Percentiles rank a stretch among this genome's conserved stretches.
Conservation (phyloP, 2,329 filamentous ascomycete genomes). For the Tolypocladium paradoxum region DNA sequence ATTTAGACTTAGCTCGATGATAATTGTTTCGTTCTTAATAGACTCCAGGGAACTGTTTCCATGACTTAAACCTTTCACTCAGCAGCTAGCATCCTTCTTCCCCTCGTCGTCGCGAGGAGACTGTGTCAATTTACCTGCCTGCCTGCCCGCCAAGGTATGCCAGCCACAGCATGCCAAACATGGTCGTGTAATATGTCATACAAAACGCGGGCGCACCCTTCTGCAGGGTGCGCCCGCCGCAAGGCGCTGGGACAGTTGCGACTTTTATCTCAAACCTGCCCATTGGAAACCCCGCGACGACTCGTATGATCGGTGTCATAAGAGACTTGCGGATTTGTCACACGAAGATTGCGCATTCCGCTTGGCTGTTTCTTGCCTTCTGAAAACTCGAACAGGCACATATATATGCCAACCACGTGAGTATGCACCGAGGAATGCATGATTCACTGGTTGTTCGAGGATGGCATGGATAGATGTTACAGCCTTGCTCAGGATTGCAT, state of each 20-base stretch:
- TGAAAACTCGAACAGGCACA: neutral
- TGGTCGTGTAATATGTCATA: neutral
- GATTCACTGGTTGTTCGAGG: neutral
- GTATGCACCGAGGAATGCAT: neutral
- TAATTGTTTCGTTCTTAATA: no score
- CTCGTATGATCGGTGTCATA: neutral
- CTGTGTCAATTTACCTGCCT: no score
- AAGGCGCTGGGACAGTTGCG: neutral
- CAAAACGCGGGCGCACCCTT: no score
- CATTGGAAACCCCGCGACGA: no score
- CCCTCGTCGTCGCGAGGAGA: neutral
- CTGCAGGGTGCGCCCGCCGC: no score
- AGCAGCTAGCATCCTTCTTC: no score
- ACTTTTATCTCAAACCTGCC: no score
- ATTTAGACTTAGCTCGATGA: neutral
- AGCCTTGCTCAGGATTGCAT: neutral
- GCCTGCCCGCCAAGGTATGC: neutral
- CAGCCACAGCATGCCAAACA: neutral
- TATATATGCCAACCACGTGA: neutral
- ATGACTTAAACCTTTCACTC: neutral
- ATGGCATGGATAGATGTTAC: neutral
- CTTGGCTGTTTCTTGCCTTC: neutral
- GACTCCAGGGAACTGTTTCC: neutral
- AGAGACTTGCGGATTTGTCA: neutral
- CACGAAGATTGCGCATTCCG: neutral